Evolutionary conservation across 768 basidiomycete species (phyloP), one percentile per base, ranked within the genome.

Genomic region (Lepiota brunneoincarnata): DNA sequence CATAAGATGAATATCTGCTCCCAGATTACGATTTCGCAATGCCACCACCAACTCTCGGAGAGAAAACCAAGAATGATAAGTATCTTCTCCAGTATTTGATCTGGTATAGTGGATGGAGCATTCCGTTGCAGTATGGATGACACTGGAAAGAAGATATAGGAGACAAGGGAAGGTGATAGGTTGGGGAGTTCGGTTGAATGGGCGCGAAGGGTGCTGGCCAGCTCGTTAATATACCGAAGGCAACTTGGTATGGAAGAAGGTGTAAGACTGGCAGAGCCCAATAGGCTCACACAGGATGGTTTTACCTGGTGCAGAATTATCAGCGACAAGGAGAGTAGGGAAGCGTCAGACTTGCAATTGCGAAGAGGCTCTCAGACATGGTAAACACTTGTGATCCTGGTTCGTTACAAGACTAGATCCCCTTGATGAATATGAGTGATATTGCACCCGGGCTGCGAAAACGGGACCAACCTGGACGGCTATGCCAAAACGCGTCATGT

Each of bases 81-180:
- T 18, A 93, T 68, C 51, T 79, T 82, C 69, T 97, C 91, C 43
- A 96, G 72, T 26, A 93, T 70, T 61, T 86, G 86, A 62, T 93
- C 87, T 6, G 92, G 88, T 43, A 96, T 86, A 12, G 79, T 73
- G 5, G 77, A 63, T 2, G 85, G 78, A 14, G 79, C 62, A 65
- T 94, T 92, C 28, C 90, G 84, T 45, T 88, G 85, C 34, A 98
- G 77, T 46, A 97, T 82, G 24, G 85, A 82, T 2, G 93, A 93
- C 37, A 98, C 67, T 2, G 96, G 96, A 61, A 93, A 89, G 70
- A 95, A 91, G 24, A 84, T 74, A 67, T 98, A 98, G 41, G 88
- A 86, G 40, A 92, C 81, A 44, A 93, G 52, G 10, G 57, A 44
- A 34, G 75, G 14, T 80, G 79, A 0, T 80, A 64, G 1, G 79